Base-by-base conservation (phyloP, 2,329 filamentous ascomycete genomes). In the Colletotrichum somersetense region DNA sequence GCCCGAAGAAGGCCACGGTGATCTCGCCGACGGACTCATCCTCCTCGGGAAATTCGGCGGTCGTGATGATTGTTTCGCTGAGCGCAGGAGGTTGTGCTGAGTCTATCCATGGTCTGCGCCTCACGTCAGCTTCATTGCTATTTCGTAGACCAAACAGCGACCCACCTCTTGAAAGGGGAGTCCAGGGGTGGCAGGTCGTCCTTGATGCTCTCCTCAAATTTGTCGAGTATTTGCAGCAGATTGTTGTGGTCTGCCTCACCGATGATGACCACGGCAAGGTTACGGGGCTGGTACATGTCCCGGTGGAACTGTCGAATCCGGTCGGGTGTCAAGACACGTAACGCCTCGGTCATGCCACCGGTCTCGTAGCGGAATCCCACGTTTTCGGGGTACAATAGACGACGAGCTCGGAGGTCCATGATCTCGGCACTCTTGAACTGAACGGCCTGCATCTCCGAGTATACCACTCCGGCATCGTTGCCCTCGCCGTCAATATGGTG, bases 211-310 rank as follows among this genome's bases (percentile, higher is more conserved):
- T 93, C 91, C 81, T 99, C 96, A 78, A 99, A 99, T 33, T 91
- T 86, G 77, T 97, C 94, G 44, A 99, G 84, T 58, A 97, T 94
- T 42, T 91, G 83, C 30, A 98, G 84, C 70, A 99, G 87, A 77
- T 97, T 88, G 0, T 89, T 84, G 78, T 98, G 93, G 78, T 98
- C 91, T 1, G 97, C 90, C 81, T 98, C 95, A 55, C 96, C 96
- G n/a, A 97, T 92, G 71, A 99, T 91, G 35, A 98, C 89, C 38
- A 99, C 84, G 75, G 95, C 97, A 72, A 99, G 85, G 78, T 99
- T 99, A 80, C 95, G 96, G 3, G 96, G 96, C 80, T 98, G 96
- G 79, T 99, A 99, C 96, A 99, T 98, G 75, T 95, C 93, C 74
- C 91, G 91, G 81, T 99, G 96, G 78, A 98, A 99, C 71, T 92